Conservation (phyloP, 1,284 basidiomycete species). For the Ceratorhiza oryzae-sativae region DNA sequence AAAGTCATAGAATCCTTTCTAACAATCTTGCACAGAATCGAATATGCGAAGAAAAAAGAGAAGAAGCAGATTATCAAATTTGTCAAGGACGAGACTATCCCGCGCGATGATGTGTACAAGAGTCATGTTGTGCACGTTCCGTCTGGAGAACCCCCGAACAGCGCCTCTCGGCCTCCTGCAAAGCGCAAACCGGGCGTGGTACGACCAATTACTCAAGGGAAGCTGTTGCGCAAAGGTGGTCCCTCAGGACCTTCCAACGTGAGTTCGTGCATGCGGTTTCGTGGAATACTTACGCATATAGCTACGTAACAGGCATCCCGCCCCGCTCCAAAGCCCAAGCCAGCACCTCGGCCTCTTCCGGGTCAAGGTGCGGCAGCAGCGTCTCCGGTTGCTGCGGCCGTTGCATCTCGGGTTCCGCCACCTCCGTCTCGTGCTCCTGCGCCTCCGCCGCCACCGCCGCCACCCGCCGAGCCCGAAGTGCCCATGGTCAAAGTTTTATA, state of each 20-base stretch:
- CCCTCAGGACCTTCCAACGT: slow-evolving; percentile 59
- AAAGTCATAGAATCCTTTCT: slow-evolving; percentile 26
- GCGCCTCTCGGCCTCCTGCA: slow-evolving; percentile 82
- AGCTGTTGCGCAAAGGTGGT: slow-evolving; percentile 78
- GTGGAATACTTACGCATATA: background rate
- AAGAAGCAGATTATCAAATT: slow-evolving; percentile 91
- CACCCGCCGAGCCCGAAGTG: slow-evolving; percentile 68
- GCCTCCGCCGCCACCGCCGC: slow-evolving; percentile 61
- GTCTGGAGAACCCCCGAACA: slow-evolving; percentile 85
- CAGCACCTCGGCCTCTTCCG: slow-evolving; percentile 68
- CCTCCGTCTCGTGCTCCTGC: slow-evolving; percentile 57
- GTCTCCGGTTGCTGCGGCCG: slow-evolving; percentile 43
- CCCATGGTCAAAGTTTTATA: slow-evolving; percentile 87
- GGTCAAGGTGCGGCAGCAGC: slow-evolving; percentile 48
- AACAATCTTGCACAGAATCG: slow-evolving; percentile 60
- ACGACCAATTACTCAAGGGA: slow-evolving; percentile 85
- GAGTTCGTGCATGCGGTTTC: slow-evolving; percentile 43
- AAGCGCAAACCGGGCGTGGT: slow-evolving; percentile 86
- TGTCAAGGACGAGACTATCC: slow-evolving; percentile 86
- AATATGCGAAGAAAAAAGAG: slow-evolving; percentile 97
- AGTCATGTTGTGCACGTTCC: slow-evolving; percentile 89
- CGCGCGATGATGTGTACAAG: slow-evolving; percentile 91
- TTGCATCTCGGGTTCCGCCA: slow-evolving; percentile 49
- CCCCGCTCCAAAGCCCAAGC: slow-evolving; percentile 51
- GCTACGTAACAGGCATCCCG: background rate